Base-by-base conservation (phyloP, 2,329 filamentous ascomycete genomes). In the Xylaria sp. region DNA sequence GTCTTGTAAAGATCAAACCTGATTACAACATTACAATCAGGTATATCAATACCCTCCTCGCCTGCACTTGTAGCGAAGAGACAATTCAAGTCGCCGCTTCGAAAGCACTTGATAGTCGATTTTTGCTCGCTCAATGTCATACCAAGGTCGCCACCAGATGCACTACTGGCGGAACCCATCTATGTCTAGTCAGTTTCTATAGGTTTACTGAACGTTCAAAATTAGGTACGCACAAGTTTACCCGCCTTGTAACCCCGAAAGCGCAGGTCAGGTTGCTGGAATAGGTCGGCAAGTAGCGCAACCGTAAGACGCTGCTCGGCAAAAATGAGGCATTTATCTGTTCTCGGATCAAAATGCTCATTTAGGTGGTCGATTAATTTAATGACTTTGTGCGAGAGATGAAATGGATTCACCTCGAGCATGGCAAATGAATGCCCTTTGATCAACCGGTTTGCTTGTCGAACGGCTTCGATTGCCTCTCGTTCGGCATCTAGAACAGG, bases 1-100 rank as follows among this genome's bases (percentile, higher is more conserved):
- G 95, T 98, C 12, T 87, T 86, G 80, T 94, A 97, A 2, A 97
- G 86, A 77, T 98, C 94, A 75, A 98, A 99, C 1, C 94, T 82
- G 68, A 92, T 84, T 36, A 92, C 83, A 0, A 91, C 78, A 71
- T 91, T 91, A 78, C 90, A 92, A 64, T 90, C 88, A 0, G 90
- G 89, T 57, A 92, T 87, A 73, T 92, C 90, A 13, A 92, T 85
- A 0, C 90, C 90, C 76, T 92, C 90, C 74, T 92, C 90, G 0
- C 87, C 89, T 1, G 92, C 87, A 0, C 89, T 89, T 0, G 90
- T 92, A 1, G 90, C 87, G 74, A 92, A 88, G 1, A 92, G 81
- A 70, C 90, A 91, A 75, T 91, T 92, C 23, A 87, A 75, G 6
- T 83, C 81, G 4, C 89, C 89, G 1, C 81, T 82, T 64, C 85